Percentiles rank a stretch among this genome's conserved stretches.
These are phyloP conservation scores for Vitis labrusca DNA, from an alignment of 164 flowering plant species.

Conservation along the genomic window DNA sequence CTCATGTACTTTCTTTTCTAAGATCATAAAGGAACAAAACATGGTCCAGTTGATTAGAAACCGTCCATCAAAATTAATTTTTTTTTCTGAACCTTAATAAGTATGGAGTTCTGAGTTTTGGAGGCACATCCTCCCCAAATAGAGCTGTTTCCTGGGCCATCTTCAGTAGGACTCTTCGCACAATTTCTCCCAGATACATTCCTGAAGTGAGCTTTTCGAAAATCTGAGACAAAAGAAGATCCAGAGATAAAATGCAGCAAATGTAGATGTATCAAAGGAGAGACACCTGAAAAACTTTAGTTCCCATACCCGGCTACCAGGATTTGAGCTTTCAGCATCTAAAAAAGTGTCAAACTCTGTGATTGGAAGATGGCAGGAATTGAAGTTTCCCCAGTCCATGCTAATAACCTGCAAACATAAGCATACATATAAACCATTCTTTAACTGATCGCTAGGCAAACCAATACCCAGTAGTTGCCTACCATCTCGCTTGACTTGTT, in stretches of 20 bases:
- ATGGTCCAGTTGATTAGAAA: not conserved
- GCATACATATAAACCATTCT: not conserved
- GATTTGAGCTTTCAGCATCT: conserved; percentile 60
- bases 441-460: not conserved
- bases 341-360: conserved; percentile 51
- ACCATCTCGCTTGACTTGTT: conserved; percentile 45
- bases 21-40: not conserved
- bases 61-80: not conserved
- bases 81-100: conserved; percentile 35
- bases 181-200: conserved; percentile 69
- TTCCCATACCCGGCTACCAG: conserved; percentile 44
- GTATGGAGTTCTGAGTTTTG: conserved; percentile 47
- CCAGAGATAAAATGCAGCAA: not conserved
- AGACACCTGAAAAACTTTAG: not conserved
- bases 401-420: conserved; percentile 43
- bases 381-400: conserved; percentile 62
- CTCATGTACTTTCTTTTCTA: too few relatives aligned
- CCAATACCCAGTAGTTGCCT: not conserved
- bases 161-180: conserved; percentile 51
- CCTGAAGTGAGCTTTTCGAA: conserved; percentile 71
- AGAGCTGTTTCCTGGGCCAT: conserved; percentile 58
- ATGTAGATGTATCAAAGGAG: not conserved
- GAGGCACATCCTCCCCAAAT: conserved; percentile 55
- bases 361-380: conserved; percentile 46
- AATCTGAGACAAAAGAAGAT: conserved; percentile 26